Evolutionary conservation across 805 yeast genomes (phyloP).

Genomic region (Spathaspora gorwiae): DNA sequence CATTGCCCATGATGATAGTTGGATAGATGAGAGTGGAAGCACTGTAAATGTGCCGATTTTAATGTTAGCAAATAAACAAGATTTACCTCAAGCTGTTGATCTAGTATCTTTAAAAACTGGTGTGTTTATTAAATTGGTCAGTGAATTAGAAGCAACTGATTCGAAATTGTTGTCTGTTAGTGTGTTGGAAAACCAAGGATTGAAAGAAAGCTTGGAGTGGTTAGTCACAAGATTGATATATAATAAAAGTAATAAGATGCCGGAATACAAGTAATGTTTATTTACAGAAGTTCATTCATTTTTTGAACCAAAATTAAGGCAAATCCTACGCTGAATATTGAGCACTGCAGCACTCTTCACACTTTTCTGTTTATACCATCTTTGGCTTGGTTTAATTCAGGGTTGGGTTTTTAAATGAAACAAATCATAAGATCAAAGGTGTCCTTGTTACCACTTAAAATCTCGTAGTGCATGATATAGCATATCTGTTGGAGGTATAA

Average conservation of each 20-base stretch:
- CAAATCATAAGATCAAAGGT: no score
- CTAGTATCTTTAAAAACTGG: constrained; percentile 65
- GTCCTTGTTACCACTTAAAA: no score
- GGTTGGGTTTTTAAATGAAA: no score
- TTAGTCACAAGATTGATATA: constrained; percentile 64
- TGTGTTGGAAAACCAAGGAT: constrained; percentile 80
- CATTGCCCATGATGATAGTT: constrained; percentile 40
- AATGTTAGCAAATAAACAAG: constrained; percentile 96
- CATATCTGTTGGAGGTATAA: no score
- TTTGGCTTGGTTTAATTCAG: no score
- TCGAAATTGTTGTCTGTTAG: constrained; percentile 85
- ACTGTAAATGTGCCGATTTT: constrained; percentile 73
- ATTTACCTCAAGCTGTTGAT: constrained; percentile 47
- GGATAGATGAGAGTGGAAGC: constrained; percentile 25
- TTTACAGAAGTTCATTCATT: no score
- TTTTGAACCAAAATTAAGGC: no score
- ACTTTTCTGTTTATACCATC: no score
- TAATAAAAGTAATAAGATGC: constrained; percentile 59
- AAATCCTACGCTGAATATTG: no score
- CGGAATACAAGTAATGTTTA: constrained; percentile 38
- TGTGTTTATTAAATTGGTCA: constrained; percentile 78
- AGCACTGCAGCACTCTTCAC: no score
- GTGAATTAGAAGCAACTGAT: constrained; percentile 82
- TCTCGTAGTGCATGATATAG: no score
- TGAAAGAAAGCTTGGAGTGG: constrained; percentile 88